Conservation (phyloP, 768 basidiomycete genomes). For the Leccinum variicolor region DNA sequence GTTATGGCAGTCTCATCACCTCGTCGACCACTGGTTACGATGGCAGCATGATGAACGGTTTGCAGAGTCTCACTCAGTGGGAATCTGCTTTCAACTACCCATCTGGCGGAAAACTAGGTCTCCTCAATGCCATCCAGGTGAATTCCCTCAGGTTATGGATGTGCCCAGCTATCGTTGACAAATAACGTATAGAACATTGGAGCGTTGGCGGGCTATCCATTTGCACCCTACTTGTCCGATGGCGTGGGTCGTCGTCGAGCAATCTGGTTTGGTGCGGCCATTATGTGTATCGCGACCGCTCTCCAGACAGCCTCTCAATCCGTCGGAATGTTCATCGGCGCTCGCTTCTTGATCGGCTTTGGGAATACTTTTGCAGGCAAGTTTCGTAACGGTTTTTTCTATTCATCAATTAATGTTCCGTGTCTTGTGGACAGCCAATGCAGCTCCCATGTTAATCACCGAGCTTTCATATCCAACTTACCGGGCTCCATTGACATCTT, state of each 20-base stretch:
- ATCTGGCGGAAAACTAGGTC: slow-evolving; percentile 52
- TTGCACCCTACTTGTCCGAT: slow-evolving; percentile 70
- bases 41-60: slow-evolving; percentile 76
- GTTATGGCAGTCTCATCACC: slow-evolving; percentile 55
- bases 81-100: slow-evolving; percentile 55
- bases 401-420: too few species aligned
- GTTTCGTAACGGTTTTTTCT: slow-evolving; percentile 10
- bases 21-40: slow-evolving; percentile 76
- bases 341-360: slow-evolving; percentile 76
- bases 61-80: slow-evolving; percentile 73
- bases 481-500: slow-evolving; percentile 72
- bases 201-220: slow-evolving; percentile 63
- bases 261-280: slow-evolving; percentile 62
- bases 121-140: slow-evolving; percentile 74
- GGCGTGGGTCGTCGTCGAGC: slow-evolving; percentile 63
- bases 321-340: slow-evolving; percentile 79
- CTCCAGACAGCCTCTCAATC: slow-evolving; percentile 68
- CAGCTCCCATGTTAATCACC: slow-evolving; percentile 79
- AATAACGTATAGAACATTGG: slow-evolving; percentile 57
- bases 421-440: slow-evolving; percentile 42
- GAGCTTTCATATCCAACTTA: slow-evolving; percentile 81
- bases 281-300: slow-evolving; percentile 67
- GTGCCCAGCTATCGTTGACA: not conserved
- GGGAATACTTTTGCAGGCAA: slow-evolving; percentile 66
- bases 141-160: not conserved